phyloP scores from a whole-genome alignment of 345 rosid species.

The Ceriops zippeliana region DNA sequence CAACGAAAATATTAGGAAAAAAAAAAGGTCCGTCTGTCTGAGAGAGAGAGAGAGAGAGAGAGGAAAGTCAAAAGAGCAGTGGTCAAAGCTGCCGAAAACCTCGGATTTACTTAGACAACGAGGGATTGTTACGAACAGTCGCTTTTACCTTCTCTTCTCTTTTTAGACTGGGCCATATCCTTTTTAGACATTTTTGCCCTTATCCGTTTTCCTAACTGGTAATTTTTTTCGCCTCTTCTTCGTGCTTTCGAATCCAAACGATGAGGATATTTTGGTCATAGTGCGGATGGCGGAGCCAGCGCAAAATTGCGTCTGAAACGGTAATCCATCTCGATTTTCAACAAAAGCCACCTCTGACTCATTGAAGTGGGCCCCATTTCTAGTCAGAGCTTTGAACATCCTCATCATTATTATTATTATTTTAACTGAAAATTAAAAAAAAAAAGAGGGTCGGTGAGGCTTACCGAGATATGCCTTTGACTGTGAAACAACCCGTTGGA shows the following conservation, averaged over 20 bases:
- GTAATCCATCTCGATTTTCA: slow-evolving; percentile 37
- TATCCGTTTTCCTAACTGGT: not conserved
- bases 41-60: slow-evolving; percentile 14
- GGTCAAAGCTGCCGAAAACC: slow-evolving; percentile 77
- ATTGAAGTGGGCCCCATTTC: slow-evolving; percentile 31
- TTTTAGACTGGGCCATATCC: not conserved
- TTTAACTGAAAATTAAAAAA: not conserved
- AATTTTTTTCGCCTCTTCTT: no score
- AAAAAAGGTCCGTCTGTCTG: not conserved
- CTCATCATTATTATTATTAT: not conserved
- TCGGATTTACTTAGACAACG: slow-evolving; percentile 22
- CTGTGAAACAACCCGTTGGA: slow-evolving; percentile 23
- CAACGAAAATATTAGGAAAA: not conserved
- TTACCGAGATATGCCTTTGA: slow-evolving; percentile 15
- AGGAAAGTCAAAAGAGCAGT: slow-evolving; percentile 32
- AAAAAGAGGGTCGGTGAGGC: slow-evolving; percentile 22
- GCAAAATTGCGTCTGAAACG: no score
- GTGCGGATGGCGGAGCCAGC: no score
- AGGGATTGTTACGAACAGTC: not conserved
- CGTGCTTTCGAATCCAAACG: no score
- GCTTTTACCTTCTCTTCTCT: no score
- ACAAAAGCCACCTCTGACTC: slow-evolving; percentile 48
- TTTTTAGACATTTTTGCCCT: slow-evolving; percentile 22
- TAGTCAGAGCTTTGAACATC: slow-evolving; percentile 65
- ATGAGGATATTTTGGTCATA: no score